Evolutionary conservation across 805 yeast genomes (phyloP), one percentile per base, ranked within the genome.

Genomic region (Metschnikowia gruessii): DNA sequence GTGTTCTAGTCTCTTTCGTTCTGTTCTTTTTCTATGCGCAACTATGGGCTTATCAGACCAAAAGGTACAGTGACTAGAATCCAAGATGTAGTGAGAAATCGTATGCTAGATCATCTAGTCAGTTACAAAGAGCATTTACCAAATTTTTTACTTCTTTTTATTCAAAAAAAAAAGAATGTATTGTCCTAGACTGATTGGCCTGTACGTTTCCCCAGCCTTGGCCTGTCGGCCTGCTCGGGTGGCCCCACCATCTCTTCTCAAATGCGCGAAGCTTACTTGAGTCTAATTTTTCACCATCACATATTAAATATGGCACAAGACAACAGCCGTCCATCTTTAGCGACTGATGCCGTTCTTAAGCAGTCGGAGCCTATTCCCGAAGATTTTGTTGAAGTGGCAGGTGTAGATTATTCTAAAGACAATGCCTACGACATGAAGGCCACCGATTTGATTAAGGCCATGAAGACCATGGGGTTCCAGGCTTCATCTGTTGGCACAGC

Each of bases 401-500:
- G 99, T 47, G 82, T 94, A 42, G 97, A 94, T 68, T 94, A 92
- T 69, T 83, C 92, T 38, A 77, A 82, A 57, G 84, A 86, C 35
- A 80, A 78, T 42, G 86, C 92, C 46, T 79, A 78, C 56, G 81
- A 91, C 66, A 81, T 87, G 79, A 73, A 76, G 37, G 99, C 98
- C 35, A 74, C 76, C 12, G 91, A 87, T 59, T 73, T 94, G 54
- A 78, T 94, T 53, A 74, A 72, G 29, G 80, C 92, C 28, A 94
- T 95, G 99, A 82, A 75, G 58, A 82, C 82, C 32, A 94, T 95
- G 97, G 99, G 99, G 7, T 94, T 92, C 74, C 99, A 94, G 72
- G 99, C 95, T 9, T 80, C 91, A 7, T 77, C 92, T 6, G 76
- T 94, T 39, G 83, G 90, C 28, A 76, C 82, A 56, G 97, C 97